These are phyloP conservation scores for Ustulina deusta DNA, from an alignment of 2,329 filamentous ascomycete species.

Conservation along the genomic window DNA sequence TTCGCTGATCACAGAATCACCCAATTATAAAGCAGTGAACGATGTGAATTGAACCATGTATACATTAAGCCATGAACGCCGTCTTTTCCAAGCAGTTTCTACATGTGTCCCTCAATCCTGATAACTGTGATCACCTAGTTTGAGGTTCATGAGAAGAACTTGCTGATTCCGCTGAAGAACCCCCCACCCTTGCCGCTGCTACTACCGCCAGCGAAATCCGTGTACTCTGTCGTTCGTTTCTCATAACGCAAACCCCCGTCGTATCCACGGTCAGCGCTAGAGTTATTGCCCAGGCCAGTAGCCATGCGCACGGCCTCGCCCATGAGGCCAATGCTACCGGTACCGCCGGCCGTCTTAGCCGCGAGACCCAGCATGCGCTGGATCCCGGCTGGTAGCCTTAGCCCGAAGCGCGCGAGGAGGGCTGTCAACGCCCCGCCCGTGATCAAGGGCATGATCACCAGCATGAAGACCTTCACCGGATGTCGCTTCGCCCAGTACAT, in stretches of 20 bases:
- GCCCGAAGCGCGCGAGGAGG: constrained; percentile 81
- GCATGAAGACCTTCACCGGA: constrained; percentile 87
- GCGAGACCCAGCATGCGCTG: constrained; percentile 69
- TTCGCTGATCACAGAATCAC: constrained; percentile 9
- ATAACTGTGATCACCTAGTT: constrained; percentile 17
- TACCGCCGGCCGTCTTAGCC: constrained; percentile 61
- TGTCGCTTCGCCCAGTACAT: constrained; percentile 84
- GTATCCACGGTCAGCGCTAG: constrained; percentile 52
- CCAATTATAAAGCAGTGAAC: constrained; percentile 3
- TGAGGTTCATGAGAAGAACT: constrained; percentile 56
- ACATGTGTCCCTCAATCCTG: constrained; percentile 15
- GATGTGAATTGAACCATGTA: constrained; percentile 11
- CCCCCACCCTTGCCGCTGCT: constrained; percentile 51
- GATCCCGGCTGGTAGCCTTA: constrained; percentile 76
- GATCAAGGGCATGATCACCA: constrained; percentile 88
- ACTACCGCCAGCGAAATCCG: constrained; percentile 49
- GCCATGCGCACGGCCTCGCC: constrained; percentile 69
- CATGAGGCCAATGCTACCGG: constrained; percentile 63
- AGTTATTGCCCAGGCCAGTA: constrained; percentile 47
- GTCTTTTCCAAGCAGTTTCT: constrained; percentile 17
- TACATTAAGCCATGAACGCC: constrained; percentile 28
- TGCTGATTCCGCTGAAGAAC: constrained; percentile 54
- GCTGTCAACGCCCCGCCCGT: constrained; percentile 85
- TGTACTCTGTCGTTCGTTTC: constrained; percentile 52
- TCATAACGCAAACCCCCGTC: constrained; percentile 55